These are phyloP conservation scores for Amanita phalloides DNA, from an alignment of 768 basidiomycete species.

Conservation along the genomic window DNA sequence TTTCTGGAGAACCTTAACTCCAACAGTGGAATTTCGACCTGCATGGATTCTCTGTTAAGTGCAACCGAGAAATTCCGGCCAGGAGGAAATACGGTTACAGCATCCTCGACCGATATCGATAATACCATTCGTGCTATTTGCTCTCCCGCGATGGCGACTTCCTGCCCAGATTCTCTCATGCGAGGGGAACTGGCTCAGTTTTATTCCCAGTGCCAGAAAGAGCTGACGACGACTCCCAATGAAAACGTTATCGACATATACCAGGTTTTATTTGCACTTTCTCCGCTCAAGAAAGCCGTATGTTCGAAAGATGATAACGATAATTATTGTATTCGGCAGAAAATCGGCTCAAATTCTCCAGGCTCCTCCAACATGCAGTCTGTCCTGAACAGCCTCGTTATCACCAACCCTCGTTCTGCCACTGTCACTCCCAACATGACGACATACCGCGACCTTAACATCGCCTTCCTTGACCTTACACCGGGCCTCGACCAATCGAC, in stretches of 20 bases:
- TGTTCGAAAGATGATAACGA: slow-evolving; percentile 70
- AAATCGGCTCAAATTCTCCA: slow-evolving; percentile 21
- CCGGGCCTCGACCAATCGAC: slow-evolving; percentile 31
- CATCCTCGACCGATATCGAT: slow-evolving; percentile 33
- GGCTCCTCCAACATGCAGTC: slow-evolving; percentile 9
- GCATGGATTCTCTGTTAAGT: slow-evolving; percentile 50
- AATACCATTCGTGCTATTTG: slow-evolving; percentile 50
- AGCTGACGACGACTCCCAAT: slow-evolving; percentile 54
- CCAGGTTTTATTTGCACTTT: slow-evolving; percentile 67
- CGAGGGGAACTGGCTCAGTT: slow-evolving; percentile 57
- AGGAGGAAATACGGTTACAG: slow-evolving; percentile 28
- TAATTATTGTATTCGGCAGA: slow-evolving; percentile 55
- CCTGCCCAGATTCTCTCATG: slow-evolving; percentile 51
- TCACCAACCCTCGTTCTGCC: slow-evolving; percentile 16
- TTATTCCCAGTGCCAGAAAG: slow-evolving; percentile 55
- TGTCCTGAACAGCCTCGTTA: slow-evolving; percentile 15
- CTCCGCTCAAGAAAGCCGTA: slow-evolving; percentile 53
- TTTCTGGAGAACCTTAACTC: slow-evolving; percentile 59
- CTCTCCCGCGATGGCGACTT: slow-evolving; percentile 25
- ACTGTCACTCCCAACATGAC: slow-evolving; percentile 43
- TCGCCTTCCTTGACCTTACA: slow-evolving; percentile 74
- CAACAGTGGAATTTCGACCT: slow-evolving; percentile 44
- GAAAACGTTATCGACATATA: slow-evolving; percentile 51
- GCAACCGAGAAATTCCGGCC: slow-evolving; percentile 49
- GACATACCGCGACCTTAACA: slow-evolving; percentile 45